phyloP scores from a whole-genome alignment of 1,284 basidiomycete species.

The Sanguinoderma infundibulare region DNA sequence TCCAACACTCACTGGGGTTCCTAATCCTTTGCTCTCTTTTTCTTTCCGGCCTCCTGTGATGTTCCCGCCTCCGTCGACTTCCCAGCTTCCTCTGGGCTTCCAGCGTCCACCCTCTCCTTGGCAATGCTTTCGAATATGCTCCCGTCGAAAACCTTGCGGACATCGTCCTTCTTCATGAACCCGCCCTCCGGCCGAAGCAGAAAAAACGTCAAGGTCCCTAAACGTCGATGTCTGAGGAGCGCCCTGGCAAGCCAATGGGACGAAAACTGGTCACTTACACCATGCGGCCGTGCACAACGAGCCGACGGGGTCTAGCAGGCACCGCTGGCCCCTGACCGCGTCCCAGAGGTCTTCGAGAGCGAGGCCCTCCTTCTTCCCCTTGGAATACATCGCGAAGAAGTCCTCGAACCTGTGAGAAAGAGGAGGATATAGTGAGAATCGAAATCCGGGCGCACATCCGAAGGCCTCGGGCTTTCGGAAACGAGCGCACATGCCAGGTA shows the following conservation, averaged over 20 bases:
- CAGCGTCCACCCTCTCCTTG: background rate
- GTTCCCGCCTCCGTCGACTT: background rate
- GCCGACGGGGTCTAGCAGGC: constrained; percentile 42
- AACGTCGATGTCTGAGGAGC: background rate
- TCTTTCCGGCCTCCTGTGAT: background rate
- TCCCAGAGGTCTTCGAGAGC: constrained; percentile 32
- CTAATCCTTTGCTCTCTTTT: too few relatives aligned
- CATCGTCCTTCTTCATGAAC: constrained; percentile 50
- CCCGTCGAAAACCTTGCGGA: constrained; percentile 51
- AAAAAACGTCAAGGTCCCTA: constrained; percentile 44
- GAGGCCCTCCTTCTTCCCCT: constrained; percentile 15
- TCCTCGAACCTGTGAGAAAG: constrained; percentile 39
- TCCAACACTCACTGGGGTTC: too few relatives aligned
- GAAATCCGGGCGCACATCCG: too few relatives aligned
- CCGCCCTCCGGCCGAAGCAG: constrained; percentile 49
- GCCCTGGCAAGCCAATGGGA: background rate
- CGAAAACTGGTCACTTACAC: constrained; percentile 25
- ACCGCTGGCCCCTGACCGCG: constrained; percentile 37
- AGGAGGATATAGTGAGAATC: background rate
- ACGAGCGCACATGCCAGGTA: background rate
- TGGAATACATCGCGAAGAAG: constrained; percentile 43
- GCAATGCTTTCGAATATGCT: constrained; percentile 34
- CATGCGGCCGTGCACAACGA: constrained; percentile 38
- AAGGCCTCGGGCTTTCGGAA: too few relatives aligned
- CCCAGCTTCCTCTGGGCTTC: background rate